These are phyloP conservation scores for Ensete glaucum DNA, from an alignment of 176 grass and related monocot species.

Conservation along the genomic window DNA sequence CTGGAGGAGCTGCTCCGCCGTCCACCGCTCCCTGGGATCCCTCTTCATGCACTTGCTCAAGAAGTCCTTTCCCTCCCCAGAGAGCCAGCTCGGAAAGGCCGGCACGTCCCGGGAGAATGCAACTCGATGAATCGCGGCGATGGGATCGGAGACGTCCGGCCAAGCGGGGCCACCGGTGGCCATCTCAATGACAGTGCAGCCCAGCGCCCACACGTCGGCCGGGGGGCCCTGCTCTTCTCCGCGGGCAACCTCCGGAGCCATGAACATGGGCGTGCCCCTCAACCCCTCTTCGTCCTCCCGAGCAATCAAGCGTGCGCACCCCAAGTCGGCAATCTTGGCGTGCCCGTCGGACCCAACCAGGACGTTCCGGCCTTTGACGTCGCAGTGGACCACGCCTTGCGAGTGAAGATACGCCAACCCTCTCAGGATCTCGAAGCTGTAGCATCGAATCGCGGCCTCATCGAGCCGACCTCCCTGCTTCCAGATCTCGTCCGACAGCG, in stretches of 20 bases:
- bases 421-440: background rate
- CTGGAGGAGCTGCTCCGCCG: conserved; percentile 7
- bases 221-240: conserved; percentile 7
- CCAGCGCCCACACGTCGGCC: conserved; percentile 13
- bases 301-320: background rate
- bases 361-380: conserved; percentile 11
- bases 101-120: conserved; percentile 8
- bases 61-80: conserved; percentile 4
- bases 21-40: conserved; percentile 8
- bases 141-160: background rate
- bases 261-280: conserved; percentile 12
- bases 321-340: conserved; percentile 8
- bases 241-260: conserved; percentile 10
- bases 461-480: background rate
- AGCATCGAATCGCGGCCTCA: background rate
- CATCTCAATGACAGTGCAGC: conserved; percentile 11
- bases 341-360: background rate
- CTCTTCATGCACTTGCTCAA: background rate
- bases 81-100: conserved; percentile 1
- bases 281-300: background rate
- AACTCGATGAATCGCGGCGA: background rate
- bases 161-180: background rate
- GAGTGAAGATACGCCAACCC: conserved; percentile 5
- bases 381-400: background rate
- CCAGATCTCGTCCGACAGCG: background rate